These are phyloP conservation scores for Boletus pseudo-olivaceus DNA, from an alignment of 768 basidiomycete genomes.

Conservation along the genomic window DNA sequence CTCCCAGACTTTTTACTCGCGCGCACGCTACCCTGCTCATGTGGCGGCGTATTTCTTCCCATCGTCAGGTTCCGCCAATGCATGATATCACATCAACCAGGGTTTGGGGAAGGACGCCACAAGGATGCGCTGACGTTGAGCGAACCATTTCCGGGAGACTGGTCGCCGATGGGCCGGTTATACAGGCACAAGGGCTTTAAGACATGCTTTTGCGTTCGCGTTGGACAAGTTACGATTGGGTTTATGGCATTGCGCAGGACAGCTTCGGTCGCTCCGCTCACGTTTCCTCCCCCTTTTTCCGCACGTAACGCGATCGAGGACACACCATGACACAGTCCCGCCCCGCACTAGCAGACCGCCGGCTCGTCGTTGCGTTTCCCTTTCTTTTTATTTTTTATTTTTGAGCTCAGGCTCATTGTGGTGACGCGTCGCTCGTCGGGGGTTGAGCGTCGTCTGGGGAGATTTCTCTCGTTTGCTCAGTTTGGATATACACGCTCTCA, in stretches of 20 bases:
- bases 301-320: constrained; percentile 5
- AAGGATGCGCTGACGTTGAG: constrained; percentile 6
- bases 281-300: neutral
- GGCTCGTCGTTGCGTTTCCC: neutral
- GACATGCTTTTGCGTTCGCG: constrained; percentile 1
- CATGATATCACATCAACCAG: neutral
- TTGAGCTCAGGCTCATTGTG: neutral
- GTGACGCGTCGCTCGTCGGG: neutral
- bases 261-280: neutral
- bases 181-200: constrained; percentile 1
- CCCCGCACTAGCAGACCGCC: constrained; percentile 2
- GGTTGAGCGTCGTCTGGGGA: neutral
- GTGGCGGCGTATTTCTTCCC: constrained; percentile 11
- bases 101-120: constrained; percentile 12
- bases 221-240: constrained; percentile 4
- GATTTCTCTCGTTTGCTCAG: neutral
- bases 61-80: neutral
- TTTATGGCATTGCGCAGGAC: constrained; percentile 13
- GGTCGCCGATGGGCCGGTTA: neutral
- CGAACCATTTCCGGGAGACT: neutral
- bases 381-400: neutral
- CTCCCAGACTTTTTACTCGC: constrained; percentile 10
- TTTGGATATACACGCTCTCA: neutral
- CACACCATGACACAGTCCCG: neutral
- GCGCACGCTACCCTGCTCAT: constrained; percentile 12